Percentiles rank a stretch among this genome's conserved stretches.
phyloP scores from a whole-genome alignment of 2,329 filamentous ascomycete species.

The Fusarium sp. region DNA sequence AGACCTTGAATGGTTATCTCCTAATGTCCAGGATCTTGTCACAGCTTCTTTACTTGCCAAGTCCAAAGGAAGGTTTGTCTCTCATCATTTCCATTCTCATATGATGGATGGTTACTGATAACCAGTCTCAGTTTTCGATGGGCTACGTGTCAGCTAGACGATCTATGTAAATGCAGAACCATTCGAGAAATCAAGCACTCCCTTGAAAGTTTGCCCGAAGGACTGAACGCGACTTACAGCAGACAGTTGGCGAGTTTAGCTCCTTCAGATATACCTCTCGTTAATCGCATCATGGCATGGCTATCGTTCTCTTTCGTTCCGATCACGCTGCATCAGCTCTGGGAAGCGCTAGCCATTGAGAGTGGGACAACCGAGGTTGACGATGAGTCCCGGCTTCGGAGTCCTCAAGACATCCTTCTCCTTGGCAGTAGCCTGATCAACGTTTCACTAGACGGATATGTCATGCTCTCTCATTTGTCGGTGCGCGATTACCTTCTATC shows the following conservation, averaged over 20 bases:
- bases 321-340: neutral
- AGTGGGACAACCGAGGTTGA: neutral
- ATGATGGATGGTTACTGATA: neutral
- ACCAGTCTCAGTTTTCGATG: neutral
- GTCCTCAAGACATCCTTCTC: neutral
- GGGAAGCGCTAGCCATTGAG: neutral
- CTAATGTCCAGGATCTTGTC: neutral
- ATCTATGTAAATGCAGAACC: neutral
- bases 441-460: neutral
- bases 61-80: neutral
- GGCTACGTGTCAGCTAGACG: neutral
- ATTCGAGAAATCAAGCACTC: neutral
- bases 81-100: neutral
- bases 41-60: neutral
- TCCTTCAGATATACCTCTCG: neutral
- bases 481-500: neutral
- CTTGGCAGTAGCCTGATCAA: neutral
- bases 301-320: neutral
- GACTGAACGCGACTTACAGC: neutral
- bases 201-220: neutral
- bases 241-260: neutral
- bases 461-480: neutral
- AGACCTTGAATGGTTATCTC: neutral
- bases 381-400: neutral
- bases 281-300: neutral